phyloP scores from a whole-genome alignment of 23 red algal species.

The Gracilariopsis chorda region DNA sequence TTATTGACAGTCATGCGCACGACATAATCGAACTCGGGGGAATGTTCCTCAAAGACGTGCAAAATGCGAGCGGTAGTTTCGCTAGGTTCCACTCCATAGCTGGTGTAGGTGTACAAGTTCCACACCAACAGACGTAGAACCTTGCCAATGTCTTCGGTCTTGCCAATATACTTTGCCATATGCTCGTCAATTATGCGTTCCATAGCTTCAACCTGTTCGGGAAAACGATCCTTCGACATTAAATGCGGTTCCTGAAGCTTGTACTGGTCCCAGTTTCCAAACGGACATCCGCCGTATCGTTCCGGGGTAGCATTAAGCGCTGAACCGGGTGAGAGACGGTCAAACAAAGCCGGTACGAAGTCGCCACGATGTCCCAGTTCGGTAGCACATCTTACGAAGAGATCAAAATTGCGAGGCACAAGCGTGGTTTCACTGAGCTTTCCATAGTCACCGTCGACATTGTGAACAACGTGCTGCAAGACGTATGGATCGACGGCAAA shows the following conservation, averaged over 20 bases:
- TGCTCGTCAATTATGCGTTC: slow-evolving; percentile 1
- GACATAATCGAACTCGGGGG: neutral
- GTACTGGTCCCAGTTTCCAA: neutral
- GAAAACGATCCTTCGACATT: neutral
- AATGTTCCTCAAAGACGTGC: neutral
- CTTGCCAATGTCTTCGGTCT: neutral
- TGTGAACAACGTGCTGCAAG: neutral
- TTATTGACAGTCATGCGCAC: neutral
- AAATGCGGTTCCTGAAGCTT: neutral
- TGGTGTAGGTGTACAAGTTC: slow-evolving; percentile 4
- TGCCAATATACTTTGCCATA: neutral
- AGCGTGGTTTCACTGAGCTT: neutral
- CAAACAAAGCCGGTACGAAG: neutral
- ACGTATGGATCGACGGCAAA: neutral
- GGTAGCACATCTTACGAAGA: neutral
- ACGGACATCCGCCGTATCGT: slow-evolving; percentile 2
- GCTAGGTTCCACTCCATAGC: neutral
- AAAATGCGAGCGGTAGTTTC: neutral
- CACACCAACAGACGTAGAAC: neutral
- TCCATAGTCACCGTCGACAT: neutral
- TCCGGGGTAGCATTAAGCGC: neutral
- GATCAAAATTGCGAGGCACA: neutral
- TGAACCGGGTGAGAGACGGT: neutral
- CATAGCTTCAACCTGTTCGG: neutral
- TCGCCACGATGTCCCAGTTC: slow-evolving; percentile 11